Evolutionary conservation across 1,284 basidiomycete species (phyloP).

Genomic region (Fistulina hepatica): DNA sequence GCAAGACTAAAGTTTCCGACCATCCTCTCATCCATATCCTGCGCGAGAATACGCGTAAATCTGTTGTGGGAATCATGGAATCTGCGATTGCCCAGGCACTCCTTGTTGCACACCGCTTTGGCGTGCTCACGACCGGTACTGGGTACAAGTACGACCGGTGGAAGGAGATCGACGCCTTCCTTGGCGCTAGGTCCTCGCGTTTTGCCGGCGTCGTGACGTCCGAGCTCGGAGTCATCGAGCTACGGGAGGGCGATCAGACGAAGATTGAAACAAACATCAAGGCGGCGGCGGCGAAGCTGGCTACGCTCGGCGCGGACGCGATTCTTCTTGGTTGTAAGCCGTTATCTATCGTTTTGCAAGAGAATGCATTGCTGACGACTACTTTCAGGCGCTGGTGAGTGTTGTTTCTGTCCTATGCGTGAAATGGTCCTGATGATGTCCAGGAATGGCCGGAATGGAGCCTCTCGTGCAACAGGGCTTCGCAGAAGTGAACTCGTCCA

Average conservation of each 20-base stretch:
- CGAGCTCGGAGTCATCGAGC: slow-evolving; percentile 24
- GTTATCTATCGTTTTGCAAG: slow-evolving; percentile 6
- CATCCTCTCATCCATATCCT: slow-evolving; percentile 26
- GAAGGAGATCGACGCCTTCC: slow-evolving; percentile 23
- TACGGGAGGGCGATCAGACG: slow-evolving; percentile 22
- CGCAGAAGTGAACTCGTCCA: slow-evolving; percentile 8
- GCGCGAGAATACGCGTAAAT: slow-evolving; percentile 23
- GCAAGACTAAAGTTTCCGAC: slow-evolving; percentile 23
- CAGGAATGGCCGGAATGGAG: slow-evolving; percentile 29
- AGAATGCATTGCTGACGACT: too few relatives aligned
- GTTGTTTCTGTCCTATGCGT: too few relatives aligned
- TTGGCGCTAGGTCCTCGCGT: slow-evolving; percentile 23
- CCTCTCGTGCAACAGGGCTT: slow-evolving; percentile 21
- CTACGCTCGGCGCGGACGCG: slow-evolving; percentile 22
- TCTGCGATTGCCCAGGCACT: slow-evolving; percentile 24
- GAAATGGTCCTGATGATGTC: neutral
- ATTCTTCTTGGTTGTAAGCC: slow-evolving; percentile 27
- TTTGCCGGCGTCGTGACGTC: slow-evolving; percentile 25
- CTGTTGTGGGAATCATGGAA: slow-evolving; percentile 25
- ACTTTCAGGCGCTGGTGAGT: too few relatives aligned
- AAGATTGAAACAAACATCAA: slow-evolving; percentile 22
- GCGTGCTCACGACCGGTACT: slow-evolving; percentile 26
- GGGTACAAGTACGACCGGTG: slow-evolving; percentile 24
- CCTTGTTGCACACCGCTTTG: slow-evolving; percentile 24
- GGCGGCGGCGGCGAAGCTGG: slow-evolving; percentile 20